These are phyloP conservation scores for Trametes maxima DNA, from an alignment of 768 basidiomycete genomes.

Conservation along the genomic window DNA sequence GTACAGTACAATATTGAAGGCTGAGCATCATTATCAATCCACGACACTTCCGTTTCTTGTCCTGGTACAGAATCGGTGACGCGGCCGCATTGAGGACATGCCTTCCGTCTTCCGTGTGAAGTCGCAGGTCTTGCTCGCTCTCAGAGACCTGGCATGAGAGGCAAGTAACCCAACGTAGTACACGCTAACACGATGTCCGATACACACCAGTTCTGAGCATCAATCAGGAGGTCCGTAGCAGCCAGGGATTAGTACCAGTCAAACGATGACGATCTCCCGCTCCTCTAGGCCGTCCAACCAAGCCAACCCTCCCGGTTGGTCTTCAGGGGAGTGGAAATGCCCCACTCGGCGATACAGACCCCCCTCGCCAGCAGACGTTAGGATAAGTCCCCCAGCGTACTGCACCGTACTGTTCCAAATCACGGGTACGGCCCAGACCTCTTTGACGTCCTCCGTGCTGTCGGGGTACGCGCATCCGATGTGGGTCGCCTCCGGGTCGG, in stretches of 20 bases:
- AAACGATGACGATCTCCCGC: neutral
- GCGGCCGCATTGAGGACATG: too few relatives aligned
- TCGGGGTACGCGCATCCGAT: slow-evolving; percentile 11
- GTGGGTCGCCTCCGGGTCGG: neutral
- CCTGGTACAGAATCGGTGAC: too few relatives aligned
- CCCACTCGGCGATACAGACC: slow-evolving; percentile 1
- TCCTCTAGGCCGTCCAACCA: neutral
- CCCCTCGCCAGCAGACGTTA: neutral
- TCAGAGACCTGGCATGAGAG: too few relatives aligned
- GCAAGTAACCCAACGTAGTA: too few relatives aligned
- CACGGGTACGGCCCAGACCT: slow-evolving; percentile 7
- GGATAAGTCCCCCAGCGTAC: slow-evolving; percentile 11
- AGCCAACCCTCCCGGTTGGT: neutral
- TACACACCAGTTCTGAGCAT: neutral
- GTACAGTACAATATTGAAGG: too few relatives aligned
- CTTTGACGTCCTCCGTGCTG: slow-evolving; percentile 1
- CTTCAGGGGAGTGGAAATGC: neutral
- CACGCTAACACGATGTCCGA: too few relatives aligned
- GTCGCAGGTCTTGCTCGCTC: too few relatives aligned
- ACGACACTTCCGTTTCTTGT: too few relatives aligned
- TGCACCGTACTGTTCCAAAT: slow-evolving; percentile 4
- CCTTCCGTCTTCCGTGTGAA: too few relatives aligned
- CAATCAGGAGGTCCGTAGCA: too few relatives aligned
- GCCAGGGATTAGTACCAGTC: neutral
- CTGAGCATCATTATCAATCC: too few relatives aligned